These are phyloP conservation scores for Cladorrhinum sp. DNA, from an alignment of 2,329 filamentous ascomycete species.

Conservation along the genomic window DNA sequence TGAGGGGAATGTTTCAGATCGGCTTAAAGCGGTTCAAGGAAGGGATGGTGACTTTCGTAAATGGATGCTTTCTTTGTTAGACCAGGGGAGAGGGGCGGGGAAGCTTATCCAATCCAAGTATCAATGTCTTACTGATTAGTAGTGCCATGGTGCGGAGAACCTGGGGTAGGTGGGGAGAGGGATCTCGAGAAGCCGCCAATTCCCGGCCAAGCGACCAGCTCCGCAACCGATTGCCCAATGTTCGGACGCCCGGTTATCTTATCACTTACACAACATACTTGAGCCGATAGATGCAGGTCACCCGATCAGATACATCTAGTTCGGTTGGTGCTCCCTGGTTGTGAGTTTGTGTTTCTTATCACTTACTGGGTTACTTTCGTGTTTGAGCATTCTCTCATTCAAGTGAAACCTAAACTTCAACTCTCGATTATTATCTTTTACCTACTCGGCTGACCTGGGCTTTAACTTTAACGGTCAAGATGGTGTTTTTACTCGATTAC, in stretches of 20 bases:
- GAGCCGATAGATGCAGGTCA: neutral
- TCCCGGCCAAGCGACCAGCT: neutral
- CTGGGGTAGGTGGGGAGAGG: slow-evolving; percentile 15
- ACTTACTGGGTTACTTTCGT: neutral
- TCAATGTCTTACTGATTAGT: neutral
- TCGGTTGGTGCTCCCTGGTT: neutral
- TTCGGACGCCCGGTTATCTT: slow-evolving; percentile 16
- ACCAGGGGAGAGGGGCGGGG: slow-evolving; percentile 9
- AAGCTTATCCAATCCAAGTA: neutral
- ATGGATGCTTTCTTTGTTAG: slow-evolving; percentile 5
- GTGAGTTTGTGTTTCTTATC: no score
- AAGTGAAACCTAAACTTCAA: no score
- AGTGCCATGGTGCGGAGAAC: neutral
- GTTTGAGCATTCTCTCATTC: neutral
- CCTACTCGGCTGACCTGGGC: no score
- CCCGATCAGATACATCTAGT: neutral
- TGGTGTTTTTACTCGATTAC: slow-evolving; percentile 52
- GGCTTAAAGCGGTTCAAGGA: slow-evolving; percentile 18
- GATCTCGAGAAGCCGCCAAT: slow-evolving; percentile 2
- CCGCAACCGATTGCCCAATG: slow-evolving; percentile 15
- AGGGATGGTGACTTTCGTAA: neutral
- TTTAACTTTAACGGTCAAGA: slow-evolving; percentile 21
- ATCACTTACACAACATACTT: slow-evolving; percentile 23
- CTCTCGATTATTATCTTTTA: neutral
- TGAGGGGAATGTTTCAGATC: no score